Evolutionary conservation across 169 alveolate species (phyloP), one percentile per base, ranked within the genome.

Genomic region (Plasmodium gaboni): DNA sequence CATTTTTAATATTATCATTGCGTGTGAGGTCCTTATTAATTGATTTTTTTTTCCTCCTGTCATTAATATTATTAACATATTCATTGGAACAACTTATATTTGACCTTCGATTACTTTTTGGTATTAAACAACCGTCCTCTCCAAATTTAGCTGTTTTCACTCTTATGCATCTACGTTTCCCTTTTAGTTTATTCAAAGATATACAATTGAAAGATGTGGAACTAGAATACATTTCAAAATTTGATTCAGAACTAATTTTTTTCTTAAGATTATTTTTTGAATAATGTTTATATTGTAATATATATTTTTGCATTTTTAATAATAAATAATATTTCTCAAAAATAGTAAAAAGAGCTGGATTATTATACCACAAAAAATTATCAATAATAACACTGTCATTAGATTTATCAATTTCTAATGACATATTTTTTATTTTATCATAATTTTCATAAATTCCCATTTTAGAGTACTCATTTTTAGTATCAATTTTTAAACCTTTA

Each of bases 261-360:
- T 28, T 78, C 60, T 78, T 83, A 28, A 83, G 22, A 63, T 69
- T 70, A 69, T 83, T 83, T 61, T 68, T 83, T 69, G 85, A 83
- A n/a, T 22, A 67, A 7, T 83, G 59, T 19, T 50, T 83, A 83
- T 83, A 83, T 32, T 83, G 83, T 38, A 83, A 17, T 53, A 83
- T 83, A 13, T 83, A 70, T 61, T 83, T 83, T 69, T 83, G 83
- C 91, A 83, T 83, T 69, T 83, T 83, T 38, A 83, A 10, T 38
- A 70, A 15, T 15, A 83, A 8, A 69, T 83, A 83, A 70, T 70
- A 67, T 69, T 67, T 83, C 26, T 83, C 91, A 61, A 83, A 83
- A 72, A 70, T 44, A 50, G n/a, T 83, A 48, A 69, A 83, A 2
- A 83, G 46, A 13, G 64, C n/a, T 44, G 91, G 91, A 26, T 83